phyloP scores from a whole-genome alignment of 345 rosid genomes.

The Acer saccharum region DNA sequence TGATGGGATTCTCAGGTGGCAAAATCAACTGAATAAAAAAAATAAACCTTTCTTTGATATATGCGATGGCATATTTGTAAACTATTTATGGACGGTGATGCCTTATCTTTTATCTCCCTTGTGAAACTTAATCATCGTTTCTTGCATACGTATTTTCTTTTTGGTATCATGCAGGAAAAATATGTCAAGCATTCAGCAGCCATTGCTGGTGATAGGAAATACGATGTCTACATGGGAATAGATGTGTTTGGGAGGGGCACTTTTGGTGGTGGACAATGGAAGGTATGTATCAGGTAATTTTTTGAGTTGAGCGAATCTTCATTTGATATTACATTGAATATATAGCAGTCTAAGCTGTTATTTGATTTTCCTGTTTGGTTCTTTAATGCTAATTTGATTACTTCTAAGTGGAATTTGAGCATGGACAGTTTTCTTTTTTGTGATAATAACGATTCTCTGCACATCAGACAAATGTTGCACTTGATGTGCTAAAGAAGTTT shows the following conservation, averaged over 20 bases:
- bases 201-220: slow-evolving; percentile 73
- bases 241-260: slow-evolving; percentile 80
- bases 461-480: slow-evolving; percentile 69
- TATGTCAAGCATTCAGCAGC: slow-evolving; percentile 65
- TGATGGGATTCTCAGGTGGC: slow-evolving; percentile 61
- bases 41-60: slow-evolving; percentile 84
- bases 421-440: background rate
- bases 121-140: background rate
- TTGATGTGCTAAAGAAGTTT: slow-evolving; percentile 63
- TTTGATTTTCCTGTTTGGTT: background rate
- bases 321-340: background rate
- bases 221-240: slow-evolving; percentile 85
- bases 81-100: slow-evolving; percentile 75
- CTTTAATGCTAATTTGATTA: background rate
- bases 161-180: slow-evolving; percentile 43
- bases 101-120: slow-evolving; percentile 14
- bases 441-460: slow-evolving; percentile 21
- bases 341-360: background rate
- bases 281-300: slow-evolving; percentile 36
- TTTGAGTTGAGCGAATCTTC: slow-evolving; percentile 4
- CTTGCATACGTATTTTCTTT: slow-evolving; percentile 9
- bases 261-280: slow-evolving; percentile 88
- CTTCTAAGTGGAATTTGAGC: background rate
- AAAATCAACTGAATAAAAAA: slow-evolving; percentile 62
- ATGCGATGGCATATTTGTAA: slow-evolving; percentile 82